Base-by-base conservation (phyloP, 176 grass and related monocot species). In the Oropetium thomaeum region DNA sequence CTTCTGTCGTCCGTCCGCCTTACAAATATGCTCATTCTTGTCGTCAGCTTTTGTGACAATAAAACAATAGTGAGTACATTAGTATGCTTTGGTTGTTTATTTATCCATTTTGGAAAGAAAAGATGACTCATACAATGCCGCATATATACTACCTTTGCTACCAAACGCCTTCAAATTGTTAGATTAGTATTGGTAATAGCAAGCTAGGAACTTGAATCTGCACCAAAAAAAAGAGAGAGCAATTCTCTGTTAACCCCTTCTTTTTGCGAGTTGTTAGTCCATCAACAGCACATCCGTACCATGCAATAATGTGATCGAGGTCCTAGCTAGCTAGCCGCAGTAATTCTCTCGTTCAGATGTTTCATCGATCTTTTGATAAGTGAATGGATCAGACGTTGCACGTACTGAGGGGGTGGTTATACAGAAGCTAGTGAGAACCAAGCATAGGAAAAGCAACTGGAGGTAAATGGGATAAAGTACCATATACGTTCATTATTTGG, bases 291-390 rank as follows among this genome's bases (percentile, higher is more conserved):
- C 4, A 32, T 45, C 76, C 45, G 58, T 86, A 86, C 78, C 79
- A 82, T 59, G 66, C 79, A 77, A 87, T 87, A 66, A 87, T 58
- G 58, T 8, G 8, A 52, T 27, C 27, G 53, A 71, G 27, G 47
- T 27, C 47, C 40, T 82, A 64, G 33, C n/a, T n/a, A n/a, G n/a
- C n/a, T n/a, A n/a, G n/a, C n/a, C n/a, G n/a, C 35, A 64, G 58
- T 32, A 65, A 19, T 10, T 62, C 45, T 29, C 45, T 29, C 12
- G 20, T 73, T 85, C 28, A 31, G 11, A 53, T 70, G 71, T 53
- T 63, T 65, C 57, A 64, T 49, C 2, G 16, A 49, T 37, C 68
- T 43, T 43, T 63, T 63, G 29, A 15, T 35, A 30, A 17, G 70
- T 53, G 63, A 70, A 81, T 65, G 71, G 57, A n/a, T n/a, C n/a